Evolutionary conservation across 1,139 yeast species (phyloP).

Genomic region (Taphrina wiesneri): DNA sequence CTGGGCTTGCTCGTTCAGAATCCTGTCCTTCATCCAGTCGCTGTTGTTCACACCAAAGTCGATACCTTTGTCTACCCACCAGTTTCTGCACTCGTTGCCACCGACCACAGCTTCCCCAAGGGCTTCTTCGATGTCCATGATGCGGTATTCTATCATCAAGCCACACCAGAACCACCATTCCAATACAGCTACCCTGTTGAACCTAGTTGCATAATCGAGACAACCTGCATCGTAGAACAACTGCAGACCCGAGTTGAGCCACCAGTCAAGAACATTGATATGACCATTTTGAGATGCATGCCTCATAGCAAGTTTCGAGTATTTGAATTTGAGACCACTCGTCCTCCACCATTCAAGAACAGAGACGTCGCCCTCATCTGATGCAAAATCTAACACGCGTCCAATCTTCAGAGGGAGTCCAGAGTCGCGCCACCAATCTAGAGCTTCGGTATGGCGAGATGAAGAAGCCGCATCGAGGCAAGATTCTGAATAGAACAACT

Average conservation of each 20-base stretch:
- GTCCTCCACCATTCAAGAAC: conserved; percentile 31
- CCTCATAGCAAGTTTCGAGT: conserved; percentile 31
- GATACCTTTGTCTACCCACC: conserved; percentile 32
- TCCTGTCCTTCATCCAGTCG: conserved; percentile 30
- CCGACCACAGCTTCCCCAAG: conserved; percentile 32
- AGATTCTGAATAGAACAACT: conserved; percentile 14
- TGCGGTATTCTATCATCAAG: conserved; percentile 32
- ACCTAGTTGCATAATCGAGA: conserved; percentile 29
- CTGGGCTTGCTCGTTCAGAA: conserved; percentile 29
- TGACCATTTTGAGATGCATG: conserved; percentile 32
- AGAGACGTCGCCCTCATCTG: conserved; percentile 27
- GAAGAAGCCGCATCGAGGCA: conserved; percentile 32
- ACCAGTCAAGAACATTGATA: conserved; percentile 27
- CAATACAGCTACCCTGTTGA: conserved; percentile 31
- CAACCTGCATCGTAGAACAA: conserved; percentile 31
- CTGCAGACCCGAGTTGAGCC: conserved; percentile 30
- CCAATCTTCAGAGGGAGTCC: conserved; percentile 31
- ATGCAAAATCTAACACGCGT: conserved; percentile 27
- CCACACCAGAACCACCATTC: conserved; percentile 34
- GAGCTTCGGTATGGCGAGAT: conserved; percentile 26
- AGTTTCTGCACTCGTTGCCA: conserved; percentile 29
- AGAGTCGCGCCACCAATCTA: conserved; percentile 29
- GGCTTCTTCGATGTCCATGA: conserved; percentile 33
- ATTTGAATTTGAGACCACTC: conserved; percentile 27
- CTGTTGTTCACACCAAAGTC: conserved; percentile 33